Evolutionary conservation across 768 basidiomycete genomes (phyloP), one percentile per base, ranked within the genome.

Genomic region (Mycena belliarum): DNA sequence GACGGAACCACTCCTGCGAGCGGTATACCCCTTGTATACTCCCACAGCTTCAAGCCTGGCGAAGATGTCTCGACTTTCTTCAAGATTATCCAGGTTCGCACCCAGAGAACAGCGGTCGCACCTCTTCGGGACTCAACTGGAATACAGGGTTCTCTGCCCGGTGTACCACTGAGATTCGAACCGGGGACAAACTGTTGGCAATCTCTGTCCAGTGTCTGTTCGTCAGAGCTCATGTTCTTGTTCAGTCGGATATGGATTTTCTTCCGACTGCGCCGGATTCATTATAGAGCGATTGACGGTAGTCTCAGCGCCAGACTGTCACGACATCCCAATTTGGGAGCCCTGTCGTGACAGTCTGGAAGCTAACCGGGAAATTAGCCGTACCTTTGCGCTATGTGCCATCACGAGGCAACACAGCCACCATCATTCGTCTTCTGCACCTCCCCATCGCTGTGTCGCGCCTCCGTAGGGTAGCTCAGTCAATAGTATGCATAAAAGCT

Each of bases 121-220:
- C n/a, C 11, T 45, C n/a, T 7, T 24, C 4, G 3, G 8, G 9
- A 21, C 21, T 21, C 25, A 26, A 21, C 21, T 24, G 18, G 21
- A 6, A 44, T 40, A 4, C 48, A 72, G 69, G 70, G 69, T 14
- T 18, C 51, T n/a, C 65, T 64, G 28, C 68, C 69, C 2, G 63
- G 57, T 0, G 56, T 70, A 18, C 68, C 69, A 3, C 55, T 73
- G 11, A 61, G 59, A 28, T 70, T 67, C 41, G 69, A 74, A 43
- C 73, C 73, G 9, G 73, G 72, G 16, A 65, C 68, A 2, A 57
- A 66, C 46, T 74, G 70, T 70, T 35, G n/a, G 26, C 15, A 32
- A 21, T 12, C 28, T 25, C 3, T n/a, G n/a, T n/a, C 12, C 3
- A 23, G 20, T 12, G 5, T 18, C 18, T n/a, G 33, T 20, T 15